A percentile compares a stretch with the other conserved stretches of the same genome.
These are phyloP conservation scores for Lactarius psammicola DNA, from an alignment of 768 basidiomycete genomes.

Conservation along the genomic window DNA sequence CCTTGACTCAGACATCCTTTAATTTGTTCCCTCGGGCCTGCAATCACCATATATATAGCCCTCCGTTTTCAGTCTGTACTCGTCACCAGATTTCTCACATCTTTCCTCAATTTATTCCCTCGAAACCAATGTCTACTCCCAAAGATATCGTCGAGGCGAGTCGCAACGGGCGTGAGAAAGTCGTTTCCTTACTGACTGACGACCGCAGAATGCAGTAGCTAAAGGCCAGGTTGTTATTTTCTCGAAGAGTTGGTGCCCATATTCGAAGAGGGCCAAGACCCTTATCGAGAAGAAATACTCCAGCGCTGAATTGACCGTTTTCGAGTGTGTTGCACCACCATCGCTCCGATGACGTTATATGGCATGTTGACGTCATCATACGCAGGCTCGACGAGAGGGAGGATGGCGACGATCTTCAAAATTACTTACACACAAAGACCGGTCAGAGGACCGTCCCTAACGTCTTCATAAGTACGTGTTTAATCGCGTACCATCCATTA, in stretches of 20 bases:
- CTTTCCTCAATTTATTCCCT: background rate
- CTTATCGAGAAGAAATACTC: constrained; percentile 35
- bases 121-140: constrained; percentile 14
- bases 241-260: constrained; percentile 42
- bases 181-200: background rate
- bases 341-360: background rate
- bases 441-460: constrained; percentile 74
- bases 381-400: constrained; percentile 56
- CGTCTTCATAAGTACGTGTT: constrained; percentile 62
- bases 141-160: constrained; percentile 21
- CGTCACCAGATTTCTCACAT: background rate
- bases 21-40: background rate
- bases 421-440: constrained; percentile 62
- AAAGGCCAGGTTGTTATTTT: constrained; percentile 41
- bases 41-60: constrained; percentile 1
- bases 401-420: constrained; percentile 61
- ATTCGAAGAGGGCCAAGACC: constrained; percentile 42
- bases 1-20: constrained; percentile 1
- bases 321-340: constrained; percentile 34
- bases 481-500: no score
- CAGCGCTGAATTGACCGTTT: constrained; percentile 32
- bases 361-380: background rate
- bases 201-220: constrained; percentile 35
- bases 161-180: background rate
- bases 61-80: background rate